Evolutionary conservation across 148 eudicot genomes (phyloP).

Genomic region (Limonium bicolor): DNA sequence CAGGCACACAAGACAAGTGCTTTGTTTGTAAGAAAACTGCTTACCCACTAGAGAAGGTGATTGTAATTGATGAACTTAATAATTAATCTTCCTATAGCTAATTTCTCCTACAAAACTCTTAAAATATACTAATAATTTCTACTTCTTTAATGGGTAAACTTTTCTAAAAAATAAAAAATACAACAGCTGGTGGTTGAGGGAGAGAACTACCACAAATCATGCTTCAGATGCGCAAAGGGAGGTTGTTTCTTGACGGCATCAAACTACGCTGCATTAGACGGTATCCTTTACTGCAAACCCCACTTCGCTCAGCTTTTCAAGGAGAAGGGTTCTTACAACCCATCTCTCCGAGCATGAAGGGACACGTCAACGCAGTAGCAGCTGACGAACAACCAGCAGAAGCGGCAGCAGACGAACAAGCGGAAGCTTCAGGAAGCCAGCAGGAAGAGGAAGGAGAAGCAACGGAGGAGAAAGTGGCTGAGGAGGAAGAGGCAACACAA

Average conservation of each 20-base stretch:
- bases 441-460: neutral
- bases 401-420: neutral
- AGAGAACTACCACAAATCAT: constrained; percentile 61
- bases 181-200: constrained; percentile 30
- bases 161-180: no score
- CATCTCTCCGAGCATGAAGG: constrained; percentile 6
- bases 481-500: neutral
- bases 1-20: constrained; percentile 87
- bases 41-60: constrained; percentile 81
- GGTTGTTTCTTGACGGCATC: constrained; percentile 57
- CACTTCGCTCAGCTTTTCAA: constrained; percentile 80
- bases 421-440: neutral
- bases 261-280: constrained; percentile 75
- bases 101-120: no score
- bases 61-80: no score
- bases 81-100: no score
- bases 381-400: neutral
- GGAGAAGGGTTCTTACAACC: constrained; percentile 61
- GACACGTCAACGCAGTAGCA: neutral
- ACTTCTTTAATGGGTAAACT: no score
- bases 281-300: constrained; percentile 70
- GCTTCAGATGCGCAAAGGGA: constrained; percentile 81
- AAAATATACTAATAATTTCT: no score
- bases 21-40: constrained; percentile 62
- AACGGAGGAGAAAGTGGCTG: neutral